Evolutionary conservation across 1,139 yeast species (phyloP).

Genomic region (Torulaspora pretoriensis): DNA sequence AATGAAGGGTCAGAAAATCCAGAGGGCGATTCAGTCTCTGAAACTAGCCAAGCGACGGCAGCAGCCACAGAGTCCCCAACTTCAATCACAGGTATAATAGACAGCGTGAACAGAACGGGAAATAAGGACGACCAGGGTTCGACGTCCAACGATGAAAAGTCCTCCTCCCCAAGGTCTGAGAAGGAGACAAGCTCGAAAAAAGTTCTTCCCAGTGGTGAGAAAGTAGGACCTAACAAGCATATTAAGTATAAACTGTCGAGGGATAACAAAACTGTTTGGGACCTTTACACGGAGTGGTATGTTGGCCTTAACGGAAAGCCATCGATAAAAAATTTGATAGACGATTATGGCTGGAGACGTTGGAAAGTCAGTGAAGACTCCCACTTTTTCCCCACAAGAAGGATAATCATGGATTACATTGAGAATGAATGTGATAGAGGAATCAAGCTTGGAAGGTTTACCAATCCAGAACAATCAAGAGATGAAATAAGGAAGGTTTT

Average conservation of each 20-base stretch:
- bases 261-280: slow-evolving; percentile 38
- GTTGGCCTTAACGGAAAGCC: slow-evolving; percentile 35
- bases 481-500: slow-evolving; percentile 34
- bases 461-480: slow-evolving; percentile 28
- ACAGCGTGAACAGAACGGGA: neutral
- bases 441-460: slow-evolving; percentile 32
- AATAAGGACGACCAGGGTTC: slow-evolving; percentile 1
- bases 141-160: slow-evolving; percentile 9
- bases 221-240: slow-evolving; percentile 15
- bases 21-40: neutral
- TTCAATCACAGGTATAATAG: neutral
- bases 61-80: slow-evolving; percentile 1
- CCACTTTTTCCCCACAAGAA: slow-evolving; percentile 38
- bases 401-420: slow-evolving; percentile 35
- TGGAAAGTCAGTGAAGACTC: slow-evolving; percentile 40
- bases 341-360: slow-evolving; percentile 36
- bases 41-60: neutral
- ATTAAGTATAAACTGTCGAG: slow-evolving; percentile 36
- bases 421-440: slow-evolving; percentile 35
- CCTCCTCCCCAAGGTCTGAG: slow-evolving; percentile 8
- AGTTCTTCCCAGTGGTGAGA: slow-evolving; percentile 9
- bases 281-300: slow-evolving; percentile 38
- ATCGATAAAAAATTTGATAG: slow-evolving; percentile 34
- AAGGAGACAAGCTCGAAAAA: slow-evolving; percentile 7
- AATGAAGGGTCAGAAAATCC: neutral